phyloP scores from a whole-genome alignment of 2,329 filamentous ascomycete species.

The Byssothecium circinans region DNA sequence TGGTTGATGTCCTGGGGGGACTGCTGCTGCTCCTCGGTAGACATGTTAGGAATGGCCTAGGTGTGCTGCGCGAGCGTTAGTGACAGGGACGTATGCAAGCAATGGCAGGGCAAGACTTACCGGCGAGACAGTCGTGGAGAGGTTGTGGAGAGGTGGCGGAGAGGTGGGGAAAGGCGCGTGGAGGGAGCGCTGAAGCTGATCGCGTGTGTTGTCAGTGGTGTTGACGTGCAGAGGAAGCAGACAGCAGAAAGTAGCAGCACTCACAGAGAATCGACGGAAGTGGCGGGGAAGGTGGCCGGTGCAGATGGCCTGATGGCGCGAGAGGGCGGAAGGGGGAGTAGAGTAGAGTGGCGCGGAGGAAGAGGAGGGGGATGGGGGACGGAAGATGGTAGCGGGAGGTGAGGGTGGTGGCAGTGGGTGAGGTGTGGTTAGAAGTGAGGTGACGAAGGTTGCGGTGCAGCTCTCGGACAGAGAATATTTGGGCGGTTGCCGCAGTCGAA shows the following conservation, averaged over 20 bases:
- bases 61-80: slow-evolving; percentile 30
- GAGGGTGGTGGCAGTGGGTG: slow-evolving; percentile 18
- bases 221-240: slow-evolving; percentile 20
- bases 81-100: slow-evolving; percentile 30
- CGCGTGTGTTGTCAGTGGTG: slow-evolving; percentile 25
- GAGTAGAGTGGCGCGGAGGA: slow-evolving; percentile 20
- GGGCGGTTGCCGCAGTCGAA: slow-evolving; percentile 17
- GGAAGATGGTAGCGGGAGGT: slow-evolving; percentile 19
- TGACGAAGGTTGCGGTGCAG: slow-evolving; percentile 16
- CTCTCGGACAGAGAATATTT: slow-evolving; percentile 20
- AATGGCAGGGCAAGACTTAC: slow-evolving; percentile 22
- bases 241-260: slow-evolving; percentile 21
- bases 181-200: slow-evolving; percentile 12
- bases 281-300: slow-evolving; percentile 40
- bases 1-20: slow-evolving; percentile 39
- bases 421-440: slow-evolving; percentile 22
- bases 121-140: slow-evolving; percentile 10
- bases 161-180: slow-evolving; percentile 14
- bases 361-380: slow-evolving; percentile 19
- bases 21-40: slow-evolving; percentile 44
- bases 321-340: slow-evolving; percentile 12
- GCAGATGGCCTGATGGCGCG: slow-evolving; percentile 24
- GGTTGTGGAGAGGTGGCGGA: slow-evolving; percentile 6
- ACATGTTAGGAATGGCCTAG: slow-evolving; percentile 45
- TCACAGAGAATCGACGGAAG: slow-evolving; percentile 35